phyloP scores from a whole-genome alignment of 305 asterid genomes.

The Fraxinus xanthoxyloides region DNA sequence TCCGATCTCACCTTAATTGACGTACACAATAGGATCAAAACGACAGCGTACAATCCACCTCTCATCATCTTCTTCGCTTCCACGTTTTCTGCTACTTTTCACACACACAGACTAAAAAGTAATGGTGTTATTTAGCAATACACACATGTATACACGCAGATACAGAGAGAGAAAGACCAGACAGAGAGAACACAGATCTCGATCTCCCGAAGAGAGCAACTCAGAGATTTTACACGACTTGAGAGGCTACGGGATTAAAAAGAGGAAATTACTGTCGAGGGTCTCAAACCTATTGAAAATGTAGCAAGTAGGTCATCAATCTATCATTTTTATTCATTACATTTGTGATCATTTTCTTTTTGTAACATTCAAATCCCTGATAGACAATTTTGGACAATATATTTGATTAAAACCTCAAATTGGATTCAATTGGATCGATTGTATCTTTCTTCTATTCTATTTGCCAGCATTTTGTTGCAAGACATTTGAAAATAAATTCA shows the following conservation, averaged over 20 bases:
- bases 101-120: neutral
- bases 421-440: neutral
- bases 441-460: neutral
- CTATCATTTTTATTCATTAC: neutral
- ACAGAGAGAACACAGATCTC: constrained; percentile 17
- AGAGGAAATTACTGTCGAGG: neutral
- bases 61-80: constrained; percentile 26
- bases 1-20: constrained; percentile 50
- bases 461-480: neutral
- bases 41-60: constrained; percentile 29
- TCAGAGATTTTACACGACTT: neutral
- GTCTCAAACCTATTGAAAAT: neutral
- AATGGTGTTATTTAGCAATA: neutral
- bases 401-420: neutral
- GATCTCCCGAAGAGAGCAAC: neutral
- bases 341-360: neutral
- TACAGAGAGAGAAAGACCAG: neutral
- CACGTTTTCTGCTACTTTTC: constrained; percentile 22
- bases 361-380: neutral
- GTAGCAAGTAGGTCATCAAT: neutral
- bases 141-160: neutral
- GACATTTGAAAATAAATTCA: neutral
- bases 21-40: constrained; percentile 31
- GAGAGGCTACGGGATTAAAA: neutral
- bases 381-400: neutral